These are phyloP conservation scores for Mesostigma viride DNA, from an alignment of 139 green algal genomes.

Conservation along the genomic window DNA sequence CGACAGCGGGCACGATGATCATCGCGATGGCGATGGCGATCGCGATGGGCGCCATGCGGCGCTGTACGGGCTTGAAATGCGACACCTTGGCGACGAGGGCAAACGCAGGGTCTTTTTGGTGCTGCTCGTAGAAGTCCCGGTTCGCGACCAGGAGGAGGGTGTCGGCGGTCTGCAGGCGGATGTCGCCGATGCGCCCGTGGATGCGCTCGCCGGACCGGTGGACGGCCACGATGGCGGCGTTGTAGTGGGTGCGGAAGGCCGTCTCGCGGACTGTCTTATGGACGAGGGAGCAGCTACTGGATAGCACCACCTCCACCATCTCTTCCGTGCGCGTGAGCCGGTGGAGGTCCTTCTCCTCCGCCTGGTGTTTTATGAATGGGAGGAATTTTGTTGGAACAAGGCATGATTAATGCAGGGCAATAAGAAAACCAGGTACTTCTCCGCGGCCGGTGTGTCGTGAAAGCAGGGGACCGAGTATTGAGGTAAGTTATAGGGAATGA, in stretches of 20 bases:
- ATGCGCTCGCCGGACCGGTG: slow-evolving; percentile 38
- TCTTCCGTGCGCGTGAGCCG: slow-evolving; percentile 8
- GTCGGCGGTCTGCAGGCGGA: slow-evolving; percentile 43
- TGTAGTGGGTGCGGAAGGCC: slow-evolving; percentile 56
- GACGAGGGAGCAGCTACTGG: slow-evolving; percentile 30
- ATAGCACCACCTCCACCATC: slow-evolving; percentile 53
- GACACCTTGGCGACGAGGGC: too few relatives aligned
- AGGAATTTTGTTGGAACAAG: too few relatives aligned
- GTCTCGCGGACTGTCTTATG: slow-evolving; percentile 44
- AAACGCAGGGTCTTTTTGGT: too few relatives aligned
- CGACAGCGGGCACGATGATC: too few relatives aligned
- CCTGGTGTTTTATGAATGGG: too few relatives aligned
- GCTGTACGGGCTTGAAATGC: slow-evolving; percentile 36
- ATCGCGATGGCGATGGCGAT: slow-evolving; percentile 33
- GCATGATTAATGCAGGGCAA: too few relatives aligned
- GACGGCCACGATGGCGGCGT: slow-evolving; percentile 64
- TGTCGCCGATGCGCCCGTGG: slow-evolving; percentile 36
- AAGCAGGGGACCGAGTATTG: too few relatives aligned
- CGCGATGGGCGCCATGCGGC: slow-evolving; percentile 37
- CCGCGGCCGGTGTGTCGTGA: too few relatives aligned
- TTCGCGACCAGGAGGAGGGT: slow-evolving; percentile 51
- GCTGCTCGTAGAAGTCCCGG: slow-evolving; percentile 34
- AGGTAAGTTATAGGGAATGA: too few relatives aligned
- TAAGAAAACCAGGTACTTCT: too few relatives aligned
- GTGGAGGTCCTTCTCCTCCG: slow-evolving; percentile 16